phyloP scores from a whole-genome alignment of 2,329 filamentous ascomycete species.

The Ophiostoma perfectum region DNA sequence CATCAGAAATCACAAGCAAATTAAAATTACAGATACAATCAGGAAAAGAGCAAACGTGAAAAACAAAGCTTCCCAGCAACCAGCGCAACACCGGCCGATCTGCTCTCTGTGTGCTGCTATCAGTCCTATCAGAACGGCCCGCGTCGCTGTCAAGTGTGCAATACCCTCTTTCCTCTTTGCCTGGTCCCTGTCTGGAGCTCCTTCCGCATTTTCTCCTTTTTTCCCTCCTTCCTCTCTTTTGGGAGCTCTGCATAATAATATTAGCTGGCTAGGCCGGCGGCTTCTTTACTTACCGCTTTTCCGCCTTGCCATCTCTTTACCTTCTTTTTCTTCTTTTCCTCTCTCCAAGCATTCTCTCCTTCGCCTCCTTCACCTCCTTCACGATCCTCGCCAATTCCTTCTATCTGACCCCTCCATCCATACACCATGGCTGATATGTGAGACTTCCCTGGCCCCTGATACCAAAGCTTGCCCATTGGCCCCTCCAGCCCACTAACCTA shows the following conservation, averaged over 20 bases:
- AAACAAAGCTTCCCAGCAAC: slow-evolving; percentile 3
- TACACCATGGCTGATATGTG: slow-evolving; percentile 22
- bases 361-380: not conserved
- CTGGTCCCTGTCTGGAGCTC: not conserved
- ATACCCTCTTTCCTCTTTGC: not conserved
- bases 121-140: slow-evolving; percentile 11
- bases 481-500: not conserved
- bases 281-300: slow-evolving; percentile 18
- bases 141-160: not conserved
- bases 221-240: slow-evolving; percentile 7
- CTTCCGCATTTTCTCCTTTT: not conserved
- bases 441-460: not conserved
- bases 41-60: not conserved
- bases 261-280: not conserved
- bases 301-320: not conserved
- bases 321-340: slow-evolving; percentile 1
- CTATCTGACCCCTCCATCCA: slow-evolving; percentile 1
- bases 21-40: not conserved
- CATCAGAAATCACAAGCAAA: slow-evolving; percentile 6
- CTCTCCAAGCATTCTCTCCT: not conserved
- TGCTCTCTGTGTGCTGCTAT: not conserved
- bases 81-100: not conserved
- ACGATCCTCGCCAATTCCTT: not conserved
- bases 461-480: slow-evolving; percentile 1
- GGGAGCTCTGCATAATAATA: slow-evolving; percentile 11